Conservation (phyloP, 1,284 basidiomycete genomes). For the Sporisorium exsertum region DNA sequence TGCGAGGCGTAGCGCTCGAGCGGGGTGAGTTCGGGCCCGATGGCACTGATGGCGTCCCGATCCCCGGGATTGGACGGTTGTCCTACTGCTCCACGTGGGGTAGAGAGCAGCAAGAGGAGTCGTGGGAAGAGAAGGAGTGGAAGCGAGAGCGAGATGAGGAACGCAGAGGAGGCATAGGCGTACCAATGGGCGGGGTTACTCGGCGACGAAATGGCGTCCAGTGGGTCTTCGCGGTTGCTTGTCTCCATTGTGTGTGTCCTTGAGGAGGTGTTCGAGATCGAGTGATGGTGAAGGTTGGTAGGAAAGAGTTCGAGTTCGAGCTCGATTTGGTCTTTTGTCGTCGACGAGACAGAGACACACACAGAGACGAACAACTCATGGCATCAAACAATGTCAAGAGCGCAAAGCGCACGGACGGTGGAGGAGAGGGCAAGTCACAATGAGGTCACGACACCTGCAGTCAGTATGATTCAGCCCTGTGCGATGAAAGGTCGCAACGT, state of each 20-base stretch:
- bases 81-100: conserved; percentile 44
- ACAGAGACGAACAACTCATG: background rate
- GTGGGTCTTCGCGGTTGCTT: conserved; percentile 22
- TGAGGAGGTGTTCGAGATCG: background rate
- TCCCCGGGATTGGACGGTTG: conserved; percentile 26
- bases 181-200: conserved; percentile 52
- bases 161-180: conserved; percentile 45
- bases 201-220: conserved; percentile 41
- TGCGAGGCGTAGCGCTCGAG: conserved; percentile 42
- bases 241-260: conserved; percentile 20
- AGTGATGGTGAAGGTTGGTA: background rate
- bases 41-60: conserved; percentile 26
- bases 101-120: conserved; percentile 43
- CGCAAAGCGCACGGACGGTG: conserved; percentile 17
- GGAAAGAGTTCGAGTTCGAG: background rate
- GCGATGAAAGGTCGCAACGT: background rate
- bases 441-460: conserved; percentile 26
- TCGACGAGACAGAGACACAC: background rate
- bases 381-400: too few relatives aligned
- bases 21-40: conserved; percentile 49
- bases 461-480: conserved; percentile 20
- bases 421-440: background rate
- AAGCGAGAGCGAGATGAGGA: conserved; percentile 41
- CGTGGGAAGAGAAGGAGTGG: conserved; percentile 48
- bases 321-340: background rate